A percentile compares a stretch with the other conserved stretches of the same genome.
These are phyloP conservation scores for Magnolia sinica DNA, from an alignment of 164 flowering plant genomes.

Conservation along the genomic window DNA sequence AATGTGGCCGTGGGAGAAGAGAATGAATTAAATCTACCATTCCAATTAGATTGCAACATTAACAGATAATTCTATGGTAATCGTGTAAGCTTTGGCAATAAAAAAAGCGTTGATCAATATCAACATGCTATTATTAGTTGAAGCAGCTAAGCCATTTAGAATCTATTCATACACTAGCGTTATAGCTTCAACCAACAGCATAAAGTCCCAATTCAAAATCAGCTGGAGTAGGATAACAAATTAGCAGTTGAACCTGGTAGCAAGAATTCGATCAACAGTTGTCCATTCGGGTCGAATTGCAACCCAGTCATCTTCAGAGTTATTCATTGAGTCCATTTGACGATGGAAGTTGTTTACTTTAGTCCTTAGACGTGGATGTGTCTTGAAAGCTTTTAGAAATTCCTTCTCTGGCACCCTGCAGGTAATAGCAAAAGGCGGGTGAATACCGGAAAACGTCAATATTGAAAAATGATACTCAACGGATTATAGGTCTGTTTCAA, in stretches of 20 bases:
- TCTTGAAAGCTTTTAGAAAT: conserved; percentile 80
- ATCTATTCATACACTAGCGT: neutral
- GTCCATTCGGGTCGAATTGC: conserved; percentile 97
- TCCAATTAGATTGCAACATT: too few species aligned
- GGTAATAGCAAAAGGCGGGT: conserved; percentile 3
- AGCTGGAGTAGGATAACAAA: neutral
- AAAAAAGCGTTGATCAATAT: neutral
- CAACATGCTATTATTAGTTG: neutral
- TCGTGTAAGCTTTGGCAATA: neutral
- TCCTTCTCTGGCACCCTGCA: conserved; percentile 94
- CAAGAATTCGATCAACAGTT: conserved; percentile 89
- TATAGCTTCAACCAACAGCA: neutral
- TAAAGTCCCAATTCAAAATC: neutral
- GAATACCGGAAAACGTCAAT: neutral
- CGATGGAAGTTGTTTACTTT: conserved; percentile 83
- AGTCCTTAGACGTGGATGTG: conserved; percentile 73
- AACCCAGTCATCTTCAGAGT: conserved; percentile 79
- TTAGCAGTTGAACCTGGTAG: conserved; percentile 58
- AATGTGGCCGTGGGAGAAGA: too few species aligned
- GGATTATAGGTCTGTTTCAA: neutral
- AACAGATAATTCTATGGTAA: neutral
- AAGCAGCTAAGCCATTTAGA: neutral
- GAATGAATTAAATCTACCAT: too few species aligned
- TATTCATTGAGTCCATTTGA: conserved; percentile 56
- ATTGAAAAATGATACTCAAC: too few species aligned